Conservation (phyloP, 345 rosid genomes). For the Eutrema japonicum region DNA sequence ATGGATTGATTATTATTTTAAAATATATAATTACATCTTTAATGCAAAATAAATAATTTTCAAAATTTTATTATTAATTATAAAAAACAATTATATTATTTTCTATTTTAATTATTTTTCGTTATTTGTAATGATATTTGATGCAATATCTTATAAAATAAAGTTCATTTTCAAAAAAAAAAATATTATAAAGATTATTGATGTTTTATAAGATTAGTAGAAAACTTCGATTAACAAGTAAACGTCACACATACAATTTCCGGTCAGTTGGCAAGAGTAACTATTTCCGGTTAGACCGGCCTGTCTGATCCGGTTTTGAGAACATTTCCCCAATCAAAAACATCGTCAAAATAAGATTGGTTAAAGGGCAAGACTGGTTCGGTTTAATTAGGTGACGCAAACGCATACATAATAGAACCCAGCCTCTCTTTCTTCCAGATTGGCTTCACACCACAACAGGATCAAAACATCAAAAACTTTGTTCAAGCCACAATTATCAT, state of each 20-base stretch:
- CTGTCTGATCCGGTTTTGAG: not conserved
- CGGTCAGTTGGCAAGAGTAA: slow-evolving; percentile 3
- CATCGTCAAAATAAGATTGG: not conserved
- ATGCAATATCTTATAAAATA: too few species aligned
- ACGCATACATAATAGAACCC: not conserved
- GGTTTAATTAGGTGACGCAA: not conserved
- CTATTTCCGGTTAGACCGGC: not conserved
- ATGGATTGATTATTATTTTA: too few species aligned
- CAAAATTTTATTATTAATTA: too few species aligned
- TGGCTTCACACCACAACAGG: not conserved
- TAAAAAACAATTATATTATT: too few species aligned
- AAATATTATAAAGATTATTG: too few species aligned
- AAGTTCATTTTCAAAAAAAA: too few species aligned
- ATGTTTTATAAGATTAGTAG: not conserved
- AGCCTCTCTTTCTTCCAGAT: not conserved
- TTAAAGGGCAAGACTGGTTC: not conserved
- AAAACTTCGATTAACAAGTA: not conserved
- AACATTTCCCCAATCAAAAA: not conserved
- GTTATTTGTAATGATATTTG: too few species aligned
- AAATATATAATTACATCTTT: too few species aligned
- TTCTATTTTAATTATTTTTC: too few species aligned
- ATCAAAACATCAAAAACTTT: not conserved
- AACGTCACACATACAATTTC: not conserved
- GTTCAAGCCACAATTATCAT: not conserved
- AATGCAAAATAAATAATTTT: too few species aligned